Evolutionary conservation across 306 rosid genomes (phyloP).

Genomic region (Prunus salicina): DNA sequence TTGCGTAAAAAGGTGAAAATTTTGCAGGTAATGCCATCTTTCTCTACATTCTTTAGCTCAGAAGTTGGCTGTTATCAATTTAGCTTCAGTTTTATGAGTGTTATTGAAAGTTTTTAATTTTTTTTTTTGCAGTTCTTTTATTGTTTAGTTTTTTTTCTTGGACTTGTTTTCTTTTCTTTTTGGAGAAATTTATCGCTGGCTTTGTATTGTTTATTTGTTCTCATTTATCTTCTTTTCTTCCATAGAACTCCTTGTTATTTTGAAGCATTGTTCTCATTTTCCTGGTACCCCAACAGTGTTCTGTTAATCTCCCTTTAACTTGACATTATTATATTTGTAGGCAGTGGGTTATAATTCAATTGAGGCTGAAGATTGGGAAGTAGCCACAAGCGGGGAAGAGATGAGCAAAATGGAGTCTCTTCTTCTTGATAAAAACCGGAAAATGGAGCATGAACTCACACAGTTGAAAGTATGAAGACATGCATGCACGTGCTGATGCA

Average conservation of each 20-base stretch:
- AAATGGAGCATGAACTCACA: slow-evolving; percentile 95
- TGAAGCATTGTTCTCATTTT: background rate
- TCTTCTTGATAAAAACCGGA: slow-evolving; percentile 97
- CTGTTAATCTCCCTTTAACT: slow-evolving; percentile 21
- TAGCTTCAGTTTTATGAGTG: background rate
- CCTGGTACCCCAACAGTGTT: slow-evolving; percentile 14
- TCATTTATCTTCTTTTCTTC: background rate
- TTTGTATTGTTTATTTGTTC: background rate
- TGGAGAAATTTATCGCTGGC: background rate
- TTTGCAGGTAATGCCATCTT: slow-evolving; percentile 66
- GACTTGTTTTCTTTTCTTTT: background rate
- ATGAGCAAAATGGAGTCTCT: slow-evolving; percentile 99
- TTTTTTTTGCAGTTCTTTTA: background rate
- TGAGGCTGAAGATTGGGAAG: slow-evolving; percentile 99
- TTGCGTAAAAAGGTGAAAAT: slow-evolving; percentile 86
- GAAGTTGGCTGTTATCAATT: background rate
- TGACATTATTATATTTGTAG: slow-evolving; percentile 40
- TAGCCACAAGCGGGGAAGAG: slow-evolving; percentile 95
- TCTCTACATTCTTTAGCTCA: background rate
- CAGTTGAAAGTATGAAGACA: slow-evolving; percentile 68
- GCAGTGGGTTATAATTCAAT: slow-evolving; percentile 96
- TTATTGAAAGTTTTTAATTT: background rate
- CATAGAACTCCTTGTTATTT: background rate
- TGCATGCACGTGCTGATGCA: background rate
- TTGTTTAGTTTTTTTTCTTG: background rate